Evolutionary conservation across 2,329 filamentous ascomycete species (phyloP).

Genomic region (Didymella pinodella): DNA sequence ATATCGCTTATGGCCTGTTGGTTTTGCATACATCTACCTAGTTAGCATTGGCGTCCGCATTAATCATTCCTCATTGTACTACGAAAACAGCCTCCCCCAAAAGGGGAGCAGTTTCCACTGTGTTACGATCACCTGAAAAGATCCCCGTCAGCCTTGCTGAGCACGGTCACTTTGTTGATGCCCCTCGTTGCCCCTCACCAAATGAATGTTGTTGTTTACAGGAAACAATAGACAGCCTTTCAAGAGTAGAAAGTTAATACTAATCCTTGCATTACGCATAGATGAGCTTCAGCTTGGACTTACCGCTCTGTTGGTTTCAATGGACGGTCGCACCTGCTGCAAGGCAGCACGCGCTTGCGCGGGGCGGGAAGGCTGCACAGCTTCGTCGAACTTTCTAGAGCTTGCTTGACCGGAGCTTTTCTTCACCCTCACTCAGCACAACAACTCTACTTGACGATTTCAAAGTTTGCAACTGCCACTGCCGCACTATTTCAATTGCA

Average conservation of each 20-base stretch:
- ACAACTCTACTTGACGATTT: conserved; percentile 4
- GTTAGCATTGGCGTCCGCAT: conserved; percentile 18
- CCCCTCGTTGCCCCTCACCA: conserved; percentile 43
- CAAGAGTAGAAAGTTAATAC: neutral
- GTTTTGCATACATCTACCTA: conserved; percentile 19
- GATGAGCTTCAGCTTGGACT: neutral
- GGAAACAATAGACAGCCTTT: neutral
- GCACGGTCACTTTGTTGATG: conserved; percentile 6
- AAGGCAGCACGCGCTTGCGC: conserved; percentile 33
- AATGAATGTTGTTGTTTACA: conserved; percentile 22
- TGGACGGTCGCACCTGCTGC: conserved; percentile 17
- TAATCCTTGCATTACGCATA: neutral
- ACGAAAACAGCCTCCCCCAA: neutral
- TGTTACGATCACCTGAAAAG: neutral
- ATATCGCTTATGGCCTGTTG: conserved; percentile 1
- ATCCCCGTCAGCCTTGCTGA: neutral
- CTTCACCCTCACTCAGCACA: conserved; percentile 32
- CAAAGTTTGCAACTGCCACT: neutral
- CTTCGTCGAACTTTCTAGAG: conserved; percentile 49
- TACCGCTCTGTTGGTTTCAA: neutral
- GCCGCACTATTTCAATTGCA: neutral
- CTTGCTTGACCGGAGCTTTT: conserved; percentile 27
- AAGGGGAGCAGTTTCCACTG: conserved; percentile 1
- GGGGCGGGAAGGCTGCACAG: conserved; percentile 15
- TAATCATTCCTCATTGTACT: neutral